Percentiles rank a stretch among this genome's conserved stretches.
These are phyloP conservation scores for Penicillium riverlandense DNA, from an alignment of 495 filamentous ascomycete genomes.

Conservation along the genomic window DNA sequence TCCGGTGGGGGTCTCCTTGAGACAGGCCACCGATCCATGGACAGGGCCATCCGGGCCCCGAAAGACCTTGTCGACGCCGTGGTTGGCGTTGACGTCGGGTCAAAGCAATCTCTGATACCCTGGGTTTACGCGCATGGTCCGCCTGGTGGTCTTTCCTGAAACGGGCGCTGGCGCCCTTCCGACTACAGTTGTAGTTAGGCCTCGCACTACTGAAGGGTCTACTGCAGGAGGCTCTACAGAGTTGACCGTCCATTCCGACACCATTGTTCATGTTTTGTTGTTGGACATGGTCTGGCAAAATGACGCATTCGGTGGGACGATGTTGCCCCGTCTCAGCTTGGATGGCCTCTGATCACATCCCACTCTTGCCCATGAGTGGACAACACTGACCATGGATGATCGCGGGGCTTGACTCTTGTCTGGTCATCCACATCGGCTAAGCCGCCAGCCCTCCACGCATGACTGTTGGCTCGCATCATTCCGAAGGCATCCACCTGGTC, in stretches of 20 bases:
- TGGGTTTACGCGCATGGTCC: constrained; percentile 15
- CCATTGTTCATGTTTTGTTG: constrained; percentile 5
- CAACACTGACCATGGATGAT: constrained; percentile 6
- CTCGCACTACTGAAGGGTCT: not conserved
- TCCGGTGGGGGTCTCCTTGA: not conserved
- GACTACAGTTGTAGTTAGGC: too few species aligned
- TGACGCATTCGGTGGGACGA: too few species aligned
- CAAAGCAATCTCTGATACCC: not conserved
- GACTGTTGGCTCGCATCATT: constrained; percentile 2
- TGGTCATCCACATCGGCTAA: not conserved
- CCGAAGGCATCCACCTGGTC: constrained; percentile 4
- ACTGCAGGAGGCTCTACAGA: constrained; percentile 6
- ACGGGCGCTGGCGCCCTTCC: not conserved
- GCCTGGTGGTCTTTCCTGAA: constrained; percentile 12
- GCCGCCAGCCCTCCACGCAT: constrained; percentile 3
- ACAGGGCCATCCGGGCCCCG: too few species aligned
- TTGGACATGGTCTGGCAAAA: too few species aligned
- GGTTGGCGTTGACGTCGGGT: constrained; percentile 15
- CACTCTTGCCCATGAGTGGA: constrained; percentile 3
- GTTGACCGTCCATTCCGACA: not conserved
- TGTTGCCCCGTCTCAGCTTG: constrained; percentile 1
- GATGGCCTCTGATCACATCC: constrained; percentile 2
- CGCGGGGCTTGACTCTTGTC: constrained; percentile 1
- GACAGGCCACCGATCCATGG: too few species aligned
- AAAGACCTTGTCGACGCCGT: too few species aligned